These are phyloP conservation scores for Paramecium octaurelia DNA, from an alignment of 73 alveolate species.

Conservation along the genomic window DNA sequence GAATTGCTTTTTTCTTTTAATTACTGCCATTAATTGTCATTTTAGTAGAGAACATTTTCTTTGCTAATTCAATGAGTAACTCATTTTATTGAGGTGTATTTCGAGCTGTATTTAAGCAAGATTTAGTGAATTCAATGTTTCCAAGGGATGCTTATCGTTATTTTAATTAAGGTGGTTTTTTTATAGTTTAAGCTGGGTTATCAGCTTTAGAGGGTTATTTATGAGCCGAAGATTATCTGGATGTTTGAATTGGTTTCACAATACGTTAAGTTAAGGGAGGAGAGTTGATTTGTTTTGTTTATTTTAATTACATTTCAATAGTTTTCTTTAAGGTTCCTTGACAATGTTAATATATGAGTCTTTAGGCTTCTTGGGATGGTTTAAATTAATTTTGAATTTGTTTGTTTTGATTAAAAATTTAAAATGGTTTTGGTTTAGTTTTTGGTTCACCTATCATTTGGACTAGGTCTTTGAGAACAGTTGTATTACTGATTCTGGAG, in stretches of 20 bases:
- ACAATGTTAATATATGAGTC: background rate
- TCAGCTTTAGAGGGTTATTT: background rate
- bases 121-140: background rate
- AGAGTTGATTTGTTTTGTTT: background rate
- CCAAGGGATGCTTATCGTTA: constrained; percentile 28
- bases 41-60: background rate
- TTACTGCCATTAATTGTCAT: background rate
- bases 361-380: background rate
- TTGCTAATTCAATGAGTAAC: background rate
- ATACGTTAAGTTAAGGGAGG: background rate
- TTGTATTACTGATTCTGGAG: background rate
- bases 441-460: background rate
- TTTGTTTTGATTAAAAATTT: background rate
- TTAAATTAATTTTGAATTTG: background rate
- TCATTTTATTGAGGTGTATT: background rate
- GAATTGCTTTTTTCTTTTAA: background rate
- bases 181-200: background rate
- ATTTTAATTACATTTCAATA: background rate
- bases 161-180: constrained; percentile 1
- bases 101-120: background rate
- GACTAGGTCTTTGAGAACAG: background rate
- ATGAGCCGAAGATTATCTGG: background rate
- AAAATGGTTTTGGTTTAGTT: background rate
- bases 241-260: background rate
- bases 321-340: background rate